phyloP scores from a whole-genome alignment of 2,329 filamentous ascomycete species.

The Lojkania enalia region DNA sequence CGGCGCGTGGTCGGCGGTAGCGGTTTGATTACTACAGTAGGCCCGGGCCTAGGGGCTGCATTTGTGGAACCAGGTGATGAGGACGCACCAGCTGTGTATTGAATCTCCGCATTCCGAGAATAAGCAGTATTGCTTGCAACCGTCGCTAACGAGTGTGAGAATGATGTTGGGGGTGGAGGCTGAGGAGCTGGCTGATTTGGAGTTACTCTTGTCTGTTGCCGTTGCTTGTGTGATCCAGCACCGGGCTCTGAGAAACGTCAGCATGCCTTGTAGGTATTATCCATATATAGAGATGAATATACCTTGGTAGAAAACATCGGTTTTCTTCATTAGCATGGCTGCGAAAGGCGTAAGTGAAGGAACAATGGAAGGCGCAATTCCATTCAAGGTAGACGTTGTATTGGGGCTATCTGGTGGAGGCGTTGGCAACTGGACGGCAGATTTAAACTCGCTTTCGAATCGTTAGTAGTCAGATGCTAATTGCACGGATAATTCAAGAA shows the following conservation, averaged over 20 bases:
- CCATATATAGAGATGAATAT: slow-evolving; percentile 7
- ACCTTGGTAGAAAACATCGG: slow-evolving; percentile 44
- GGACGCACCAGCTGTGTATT: slow-evolving; percentile 19
- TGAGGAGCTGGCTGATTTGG: slow-evolving; percentile 1
- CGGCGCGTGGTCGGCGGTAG: slow-evolving; percentile 46
- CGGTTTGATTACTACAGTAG: slow-evolving; percentile 55
- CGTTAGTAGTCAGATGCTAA: slow-evolving; percentile 15
- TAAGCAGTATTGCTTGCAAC: slow-evolving; percentile 1
- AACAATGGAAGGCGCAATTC: slow-evolving; percentile 15
- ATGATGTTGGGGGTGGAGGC: neutral
- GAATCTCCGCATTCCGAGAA: slow-evolving; percentile 19
- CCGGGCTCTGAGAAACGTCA: slow-evolving; percentile 3
- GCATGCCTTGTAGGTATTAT: no score
- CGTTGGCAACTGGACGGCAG: slow-evolving; percentile 33
- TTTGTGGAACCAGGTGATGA: slow-evolving; percentile 11
- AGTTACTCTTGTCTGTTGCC: neutral
- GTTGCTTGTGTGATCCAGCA: neutral
- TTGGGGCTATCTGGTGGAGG: slow-evolving; percentile 34
- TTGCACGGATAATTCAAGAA: slow-evolving; percentile 2
- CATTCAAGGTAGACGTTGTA: slow-evolving; percentile 21
- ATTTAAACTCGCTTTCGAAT: slow-evolving; percentile 35
- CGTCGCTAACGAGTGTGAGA: neutral
- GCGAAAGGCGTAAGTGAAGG: slow-evolving; percentile 56
- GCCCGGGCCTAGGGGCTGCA: slow-evolving; percentile 30
- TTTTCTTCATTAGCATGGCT: slow-evolving; percentile 54